Base-by-base conservation (phyloP, 2,329 filamentous ascomycete species). In the Exophiala bonariae region DNA sequence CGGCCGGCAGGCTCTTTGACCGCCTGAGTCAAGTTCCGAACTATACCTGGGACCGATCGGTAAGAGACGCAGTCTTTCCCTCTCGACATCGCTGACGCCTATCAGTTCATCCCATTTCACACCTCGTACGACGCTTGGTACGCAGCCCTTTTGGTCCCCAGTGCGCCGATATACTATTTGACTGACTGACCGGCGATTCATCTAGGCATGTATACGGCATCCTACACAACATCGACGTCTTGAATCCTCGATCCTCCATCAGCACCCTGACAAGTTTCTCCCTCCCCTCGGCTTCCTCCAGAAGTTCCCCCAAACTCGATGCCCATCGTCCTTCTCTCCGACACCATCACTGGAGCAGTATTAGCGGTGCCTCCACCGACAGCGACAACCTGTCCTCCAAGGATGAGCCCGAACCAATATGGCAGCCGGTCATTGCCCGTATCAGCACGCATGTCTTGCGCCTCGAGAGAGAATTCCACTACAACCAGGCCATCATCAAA, bases 91-190 rank as follows among this genome's bases (percentile, higher is more conserved):
- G 44, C 44, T 48, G 45, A 42, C 44, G 30, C 31, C 33, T 14
- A 28, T 34, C 40, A 42, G 53, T 56, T 66, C 52, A 64, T 66
- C 41, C 70, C 69, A 7, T 68, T 71, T 42, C 70, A 72, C 54
- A 71, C 80, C 41, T 89, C 84, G 60, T 96, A 96, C 69, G 89
- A 95, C 66, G 90, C 91, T 72, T 97, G 91, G 89, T 59, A 40
- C 45, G 54, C 47, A 5, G 4, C 18, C 13, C 10, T 26, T 6
- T 26, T 26, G n/a, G n/a, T n/a, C n/a, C 32, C 14, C 18, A 20
- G 19, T 11, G 53, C 52, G 17, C 51, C 36, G 17, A 11, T 45
- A 34, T 30, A 28, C 47, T 49, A 30, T 46, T 13, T 34, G 11
- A 10, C 20, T 31, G 23, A 26, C 31, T 34, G 16, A 22, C 28